Evolutionary conservation across 805 yeast species (phyloP), one percentile per base, ranked within the genome.

Genomic region (Blastobotrys americana): DNA sequence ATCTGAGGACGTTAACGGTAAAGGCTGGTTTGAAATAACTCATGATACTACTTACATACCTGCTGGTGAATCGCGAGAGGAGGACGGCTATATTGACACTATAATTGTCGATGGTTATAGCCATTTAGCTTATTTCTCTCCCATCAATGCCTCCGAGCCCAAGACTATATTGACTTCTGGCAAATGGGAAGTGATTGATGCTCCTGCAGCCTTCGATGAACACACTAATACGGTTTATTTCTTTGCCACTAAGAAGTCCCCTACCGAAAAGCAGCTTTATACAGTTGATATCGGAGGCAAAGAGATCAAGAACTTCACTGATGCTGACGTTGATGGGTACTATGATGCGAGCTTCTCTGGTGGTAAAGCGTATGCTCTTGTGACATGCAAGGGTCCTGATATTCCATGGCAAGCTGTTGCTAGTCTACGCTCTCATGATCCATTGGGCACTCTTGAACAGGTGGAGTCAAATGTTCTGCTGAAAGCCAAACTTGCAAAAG

Each of bases 101-200:
- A 46, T 68, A 13, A 56, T 60, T 28, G 60, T 57, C 5, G 64
- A 67, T 39, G 80, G 80, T 0, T 77, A 71, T 60, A 72, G 72
- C 50, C 98, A 93, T 62, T 68, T 93, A 50, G 97, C 88, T 0
- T 89, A 83, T 62, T 93, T 78, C 59, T 69, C 84, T 2, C 93
- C 95, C 3, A 77, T 87, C 2, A 69, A 72, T 20, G 61, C 81
- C 3, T 50, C 77, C 0, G 62, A 64, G 13, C 86, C 86, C 3
- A 52, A 53, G 39, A 55, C 55, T 2, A 60, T 82, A 18, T 71
- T 95, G 39, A 84, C 93, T 1, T 46, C 63, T 2, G 98, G 98
- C 4, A 65, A 73, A 0, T 93, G 96, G 95, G 98, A 93, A 62
- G 95, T 93, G n/a, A 83, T 76, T 21, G 74, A 70, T 49, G 89